Conservation (phyloP, 2,329 filamentous ascomycete species). For the Colletotrichum simmondsii region DNA sequence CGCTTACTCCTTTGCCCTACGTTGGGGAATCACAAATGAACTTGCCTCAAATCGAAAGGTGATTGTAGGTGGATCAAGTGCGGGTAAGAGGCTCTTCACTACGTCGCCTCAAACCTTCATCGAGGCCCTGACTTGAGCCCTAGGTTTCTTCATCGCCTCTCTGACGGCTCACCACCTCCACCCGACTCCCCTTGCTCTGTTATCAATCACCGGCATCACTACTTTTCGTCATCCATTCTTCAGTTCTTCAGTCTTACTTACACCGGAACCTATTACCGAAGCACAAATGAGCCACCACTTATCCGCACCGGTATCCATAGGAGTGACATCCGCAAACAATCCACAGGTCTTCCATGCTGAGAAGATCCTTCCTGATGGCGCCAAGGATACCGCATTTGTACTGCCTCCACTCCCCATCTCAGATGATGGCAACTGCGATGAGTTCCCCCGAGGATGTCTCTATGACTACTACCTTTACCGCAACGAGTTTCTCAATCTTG, state of each 20-base stretch:
- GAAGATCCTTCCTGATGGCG: constrained; percentile 41
- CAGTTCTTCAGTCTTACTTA: constrained; percentile 44
- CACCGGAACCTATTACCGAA: constrained; percentile 40
- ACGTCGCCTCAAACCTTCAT: neutral
- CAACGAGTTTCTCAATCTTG: constrained; percentile 42
- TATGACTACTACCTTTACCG: constrained; percentile 48
- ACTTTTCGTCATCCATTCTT: constrained; percentile 50
- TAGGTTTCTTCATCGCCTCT: constrained; percentile 46
- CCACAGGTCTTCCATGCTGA: constrained; percentile 39
- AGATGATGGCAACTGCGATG: neutral
- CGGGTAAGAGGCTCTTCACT: constrained; percentile 38
- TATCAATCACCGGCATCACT: constrained; percentile 48
- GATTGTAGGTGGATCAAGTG: constrained; percentile 46
- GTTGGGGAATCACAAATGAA: constrained; percentile 29
- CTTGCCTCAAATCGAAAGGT: constrained; percentile 37
- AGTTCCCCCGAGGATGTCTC: constrained; percentile 37
- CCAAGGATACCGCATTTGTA: constrained; percentile 36
- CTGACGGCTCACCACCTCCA: constrained; percentile 42
- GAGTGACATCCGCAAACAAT: constrained; percentile 34
- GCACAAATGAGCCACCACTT: constrained; percentile 39
- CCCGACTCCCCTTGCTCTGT: constrained; percentile 44
- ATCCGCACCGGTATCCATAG: constrained; percentile 38
- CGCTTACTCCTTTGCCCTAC: constrained; percentile 45
- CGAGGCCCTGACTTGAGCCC: neutral
- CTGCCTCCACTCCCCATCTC: neutral